Percentiles rank a stretch among this genome's conserved stretches.
phyloP scores from a whole-genome alignment of 139 green algal species.

The Asterochloris erici region DNA sequence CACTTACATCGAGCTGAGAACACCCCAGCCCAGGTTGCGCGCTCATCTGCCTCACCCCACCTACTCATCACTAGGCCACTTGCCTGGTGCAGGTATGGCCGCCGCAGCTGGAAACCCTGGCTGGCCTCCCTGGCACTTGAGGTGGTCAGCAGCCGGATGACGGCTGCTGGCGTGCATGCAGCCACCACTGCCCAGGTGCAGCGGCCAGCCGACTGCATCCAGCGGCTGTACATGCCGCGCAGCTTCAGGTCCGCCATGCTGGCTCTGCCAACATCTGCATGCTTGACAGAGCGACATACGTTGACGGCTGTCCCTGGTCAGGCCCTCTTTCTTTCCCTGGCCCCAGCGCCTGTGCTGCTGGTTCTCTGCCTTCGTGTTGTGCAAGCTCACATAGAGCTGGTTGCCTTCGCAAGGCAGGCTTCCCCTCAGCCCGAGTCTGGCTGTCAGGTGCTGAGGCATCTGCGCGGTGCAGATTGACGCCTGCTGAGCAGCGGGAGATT shows the following conservation, averaged over 20 bases:
- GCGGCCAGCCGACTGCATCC: conserved; percentile 3
- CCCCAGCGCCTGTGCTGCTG: too few relatives aligned
- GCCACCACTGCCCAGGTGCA: conserved; percentile 5
- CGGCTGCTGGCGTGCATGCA: not conserved
- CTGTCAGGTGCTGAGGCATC: not conserved
- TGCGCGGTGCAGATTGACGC: conserved; percentile 26
- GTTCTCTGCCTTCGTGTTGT: too few relatives aligned
- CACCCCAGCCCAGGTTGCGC: too few relatives aligned
- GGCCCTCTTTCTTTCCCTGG: too few relatives aligned
- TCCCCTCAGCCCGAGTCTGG: not conserved
- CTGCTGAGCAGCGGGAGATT: conserved; percentile 34
- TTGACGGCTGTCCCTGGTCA: too few relatives aligned
- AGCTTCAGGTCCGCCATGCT: not conserved
- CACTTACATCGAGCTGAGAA: too few relatives aligned
- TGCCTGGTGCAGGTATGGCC: conserved; percentile 36
- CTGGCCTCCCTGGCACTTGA: conserved; percentile 47
- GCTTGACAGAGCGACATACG: too few relatives aligned
- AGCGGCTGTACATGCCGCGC: conserved; percentile 25
- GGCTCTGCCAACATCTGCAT: not conserved
- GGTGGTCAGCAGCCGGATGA: conserved; percentile 30
- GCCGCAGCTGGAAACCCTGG: conserved; percentile 59
- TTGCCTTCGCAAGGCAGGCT: too few relatives aligned
- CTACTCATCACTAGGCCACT: not conserved
- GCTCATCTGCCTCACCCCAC: too few relatives aligned
- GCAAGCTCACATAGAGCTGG: too few relatives aligned